Evolutionary conservation across 352 stramenopile genomes (phyloP).

Genomic region (Pseudoperonospora humuli): DNA sequence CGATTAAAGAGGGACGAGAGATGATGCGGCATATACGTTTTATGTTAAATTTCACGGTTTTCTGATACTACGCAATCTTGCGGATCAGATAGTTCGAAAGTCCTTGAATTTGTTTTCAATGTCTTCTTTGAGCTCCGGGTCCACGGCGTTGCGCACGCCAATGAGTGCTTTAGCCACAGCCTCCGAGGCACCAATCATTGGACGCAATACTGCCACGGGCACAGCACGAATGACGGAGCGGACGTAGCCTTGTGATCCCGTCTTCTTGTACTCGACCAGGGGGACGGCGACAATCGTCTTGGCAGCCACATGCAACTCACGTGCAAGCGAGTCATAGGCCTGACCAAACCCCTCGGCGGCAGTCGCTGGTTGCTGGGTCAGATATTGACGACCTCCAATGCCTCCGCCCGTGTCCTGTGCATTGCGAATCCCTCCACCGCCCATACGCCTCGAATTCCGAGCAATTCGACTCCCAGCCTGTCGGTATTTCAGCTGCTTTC

Average conservation of each 20-base stretch:
- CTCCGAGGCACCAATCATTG: conserved; percentile 84
- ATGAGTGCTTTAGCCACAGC: conserved; percentile 82
- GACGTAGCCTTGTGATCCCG: conserved; percentile 83
- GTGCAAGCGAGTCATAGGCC: conserved; percentile 77
- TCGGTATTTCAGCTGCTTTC: conserved; percentile 72
- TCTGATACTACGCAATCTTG: too few relatives aligned
- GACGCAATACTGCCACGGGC: conserved; percentile 71
- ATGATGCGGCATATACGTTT: too few relatives aligned
- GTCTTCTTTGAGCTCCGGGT: conserved; percentile 85
- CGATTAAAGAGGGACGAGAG: too few relatives aligned
- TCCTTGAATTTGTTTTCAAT: conserved; percentile 91
- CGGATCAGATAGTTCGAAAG: conserved; percentile 48
- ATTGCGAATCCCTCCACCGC: conserved; percentile 66
- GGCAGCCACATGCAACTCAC: conserved; percentile 73
- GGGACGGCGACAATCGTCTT: conserved; percentile 86
- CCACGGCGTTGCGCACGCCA: conserved; percentile 79
- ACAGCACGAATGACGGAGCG: conserved; percentile 84
- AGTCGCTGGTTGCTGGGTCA: conserved; percentile 75
- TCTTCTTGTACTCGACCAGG: conserved; percentile 88
- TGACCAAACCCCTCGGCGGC: conserved; percentile 76
- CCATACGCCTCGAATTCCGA: conserved; percentile 71
- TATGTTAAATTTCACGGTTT: too few relatives aligned
- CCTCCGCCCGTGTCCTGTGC: conserved; percentile 60
- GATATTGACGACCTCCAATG: conserved; percentile 75
- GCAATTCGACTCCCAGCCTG: conserved; percentile 71